Base-by-base conservation (phyloP, 2,329 filamentous ascomycete species). In the Cytospora schulzeri region DNA sequence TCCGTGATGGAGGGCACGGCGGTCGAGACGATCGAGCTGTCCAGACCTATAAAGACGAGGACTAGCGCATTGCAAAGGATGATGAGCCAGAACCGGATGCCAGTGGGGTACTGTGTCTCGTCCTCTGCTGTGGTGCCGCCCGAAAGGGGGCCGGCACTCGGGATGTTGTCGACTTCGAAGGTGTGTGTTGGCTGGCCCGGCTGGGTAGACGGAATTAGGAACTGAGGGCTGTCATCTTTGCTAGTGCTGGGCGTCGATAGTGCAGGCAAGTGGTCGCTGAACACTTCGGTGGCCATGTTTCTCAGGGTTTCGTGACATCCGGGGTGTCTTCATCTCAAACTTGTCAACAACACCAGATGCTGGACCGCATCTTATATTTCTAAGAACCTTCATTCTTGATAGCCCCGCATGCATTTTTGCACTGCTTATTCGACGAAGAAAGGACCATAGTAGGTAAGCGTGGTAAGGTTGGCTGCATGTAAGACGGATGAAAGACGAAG, bases 1-100 rank as follows among this genome's bases (percentile, higher is more conserved):
- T 65, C 65, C 3, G 62, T 67, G 53, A 67, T 65, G 41, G 48
- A 56, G 9, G 65, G 65, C 53, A 66, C 57, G n/a, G 65, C 65
- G 8, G 62, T 64, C 19, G 61, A 38, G 24, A 67, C 26, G 48
- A 67, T 67, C 14, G 62, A 59, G 17, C 35, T 59, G 45, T 67
- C 65, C 8, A 67, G 22, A 14, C 58, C 62, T 19, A 51, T 58
- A 26, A 67, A 58, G 53, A 61, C 22, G 14, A 67, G 62, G 28
- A 62, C 65, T 3, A 67, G 41, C 1, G 54, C 62, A 24, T 53
- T 55, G 55, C 62, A 67, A 19, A 62, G 24, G 9, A 67, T 55
- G 9, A 67, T 62, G 1, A 65, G 55, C 59, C 59, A 67, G 55
- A 65, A 65, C 9, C 62, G 53, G 41, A 65, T 53, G 14, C 65